A percentile compares a stretch with the other conserved stretches of the same genome.
These are phyloP conservation scores for Corymbia citriodora DNA, from an alignment of 441 rosid species.

Conservation along the genomic window DNA sequence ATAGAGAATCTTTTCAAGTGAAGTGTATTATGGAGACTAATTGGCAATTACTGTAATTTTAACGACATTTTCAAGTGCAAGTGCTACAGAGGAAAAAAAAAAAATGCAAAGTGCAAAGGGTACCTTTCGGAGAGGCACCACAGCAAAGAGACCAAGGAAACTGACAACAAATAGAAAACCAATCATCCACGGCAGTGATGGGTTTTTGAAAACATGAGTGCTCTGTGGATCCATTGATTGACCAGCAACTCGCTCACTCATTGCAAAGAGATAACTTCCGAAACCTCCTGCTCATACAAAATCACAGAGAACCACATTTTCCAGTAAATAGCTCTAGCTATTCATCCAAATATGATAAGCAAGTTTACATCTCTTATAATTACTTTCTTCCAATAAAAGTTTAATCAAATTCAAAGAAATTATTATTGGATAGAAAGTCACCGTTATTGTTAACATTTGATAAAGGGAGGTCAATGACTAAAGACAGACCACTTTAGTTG, in stretches of 20 bases:
- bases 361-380: neutral
- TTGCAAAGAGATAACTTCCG: slow-evolving; percentile 13
- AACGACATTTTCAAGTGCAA: neutral
- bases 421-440: neutral
- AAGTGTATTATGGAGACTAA: neutral
- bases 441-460: neutral
- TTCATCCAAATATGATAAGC: neutral
- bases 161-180: slow-evolving; percentile 20
- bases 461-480: neutral
- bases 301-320: neutral
- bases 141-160: slow-evolving; percentile 15
- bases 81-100: neutral
- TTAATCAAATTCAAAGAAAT: neutral
- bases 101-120: neutral
- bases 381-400: neutral
- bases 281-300: slow-evolving; percentile 4
- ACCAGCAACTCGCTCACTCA: neutral
- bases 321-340: neutral
- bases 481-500: neutral
- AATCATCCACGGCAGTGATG: slow-evolving; percentile 12
- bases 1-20: neutral
- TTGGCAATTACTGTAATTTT: neutral
- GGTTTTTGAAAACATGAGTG: neutral
- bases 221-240: neutral
- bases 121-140: slow-evolving; percentile 17